phyloP scores from a whole-genome alignment of 78 protist genomes.

The Tieghemostelium lacteum region DNA sequence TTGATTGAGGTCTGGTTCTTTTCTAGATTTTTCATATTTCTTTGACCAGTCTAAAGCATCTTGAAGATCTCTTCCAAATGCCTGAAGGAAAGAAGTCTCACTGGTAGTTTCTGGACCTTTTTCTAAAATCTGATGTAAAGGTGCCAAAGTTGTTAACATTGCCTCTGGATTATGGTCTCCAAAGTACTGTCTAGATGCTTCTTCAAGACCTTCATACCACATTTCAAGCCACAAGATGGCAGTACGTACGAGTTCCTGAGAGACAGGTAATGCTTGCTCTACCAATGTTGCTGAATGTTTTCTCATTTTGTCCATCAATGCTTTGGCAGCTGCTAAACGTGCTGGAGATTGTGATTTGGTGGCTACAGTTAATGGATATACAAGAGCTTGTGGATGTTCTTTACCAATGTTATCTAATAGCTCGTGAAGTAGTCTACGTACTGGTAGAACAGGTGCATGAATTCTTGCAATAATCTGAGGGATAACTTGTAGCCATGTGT shows the following conservation, averaged over 20 bases:
- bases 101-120: conserved; percentile 93
- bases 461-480: conserved; percentile 97
- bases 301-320: conserved; percentile 82
- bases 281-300: conserved; percentile 79
- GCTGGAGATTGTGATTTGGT: conserved; percentile 85
- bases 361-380: conserved; percentile 99
- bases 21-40: conserved; percentile 78
- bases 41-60: conserved; percentile 93
- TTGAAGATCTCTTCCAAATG: conserved; percentile 92
- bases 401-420: conserved; percentile 90
- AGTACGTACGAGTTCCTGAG: conserved; percentile 96
- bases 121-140: conserved; percentile 94
- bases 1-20: conserved; percentile 85
- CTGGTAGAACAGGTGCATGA: conserved; percentile 81
- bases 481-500: conserved; percentile 97
- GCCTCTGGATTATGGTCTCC: conserved; percentile 92
- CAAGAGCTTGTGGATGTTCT: conserved; percentile 98
- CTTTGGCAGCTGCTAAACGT: conserved; percentile 83
- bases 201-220: conserved; percentile 99
- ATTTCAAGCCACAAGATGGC: conserved; percentile 98
- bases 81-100: conserved; percentile 93
- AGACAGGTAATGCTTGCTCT: conserved; percentile 94
- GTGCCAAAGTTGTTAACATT: conserved; percentile 91
- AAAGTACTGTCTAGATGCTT: conserved; percentile 94
- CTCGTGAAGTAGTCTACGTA: conserved; percentile 85